Conservation (phyloP, 208 protist species). For the Trypanosoma avium region DNA sequence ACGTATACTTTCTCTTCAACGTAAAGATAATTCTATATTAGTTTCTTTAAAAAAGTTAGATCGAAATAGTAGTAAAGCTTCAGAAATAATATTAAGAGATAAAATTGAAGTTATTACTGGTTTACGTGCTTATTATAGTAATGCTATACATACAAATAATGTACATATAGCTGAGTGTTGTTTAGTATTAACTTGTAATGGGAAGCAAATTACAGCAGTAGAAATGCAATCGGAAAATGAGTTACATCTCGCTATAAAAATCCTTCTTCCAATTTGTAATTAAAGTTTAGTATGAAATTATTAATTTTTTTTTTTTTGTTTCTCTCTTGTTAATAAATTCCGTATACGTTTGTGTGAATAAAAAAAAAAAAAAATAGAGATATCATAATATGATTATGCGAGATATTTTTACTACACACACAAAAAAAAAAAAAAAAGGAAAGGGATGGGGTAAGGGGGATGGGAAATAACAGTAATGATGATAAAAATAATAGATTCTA, state of each 20-base stretch:
- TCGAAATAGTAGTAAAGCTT: slow-evolving; percentile 8
- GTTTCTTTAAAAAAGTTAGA: slow-evolving; percentile 27
- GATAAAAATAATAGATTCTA: too few relatives aligned
- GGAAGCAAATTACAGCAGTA: slow-evolving; percentile 44
- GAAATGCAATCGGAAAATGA: slow-evolving; percentile 58
- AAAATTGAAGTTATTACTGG: slow-evolving; percentile 47
- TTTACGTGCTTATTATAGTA: slow-evolving; percentile 44
- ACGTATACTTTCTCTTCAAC: slow-evolving; percentile 36
- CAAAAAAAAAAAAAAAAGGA: too few relatives aligned
- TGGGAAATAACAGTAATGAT: too few relatives aligned
- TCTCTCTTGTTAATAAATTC: too few relatives aligned
- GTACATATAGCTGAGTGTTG: slow-evolving; percentile 51
- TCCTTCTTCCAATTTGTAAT: slow-evolving; percentile 16
- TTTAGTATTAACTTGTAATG: slow-evolving; percentile 47
- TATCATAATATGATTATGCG: too few relatives aligned
- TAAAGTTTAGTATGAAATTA: not conserved
- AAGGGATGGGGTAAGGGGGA: too few relatives aligned
- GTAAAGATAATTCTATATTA: slow-evolving; percentile 8
- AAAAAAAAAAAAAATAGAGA: too few relatives aligned
- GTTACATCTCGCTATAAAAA: slow-evolving; percentile 27
- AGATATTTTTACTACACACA: slow-evolving; percentile 1
- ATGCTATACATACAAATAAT: slow-evolving; percentile 43
- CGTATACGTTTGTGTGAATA: too few relatives aligned
- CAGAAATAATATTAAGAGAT: slow-evolving; percentile 35
- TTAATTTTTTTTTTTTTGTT: slow-evolving; percentile 22